Base-by-base conservation (phyloP, 83 land plant genomes). In the Isoetes engelmannii region DNA sequence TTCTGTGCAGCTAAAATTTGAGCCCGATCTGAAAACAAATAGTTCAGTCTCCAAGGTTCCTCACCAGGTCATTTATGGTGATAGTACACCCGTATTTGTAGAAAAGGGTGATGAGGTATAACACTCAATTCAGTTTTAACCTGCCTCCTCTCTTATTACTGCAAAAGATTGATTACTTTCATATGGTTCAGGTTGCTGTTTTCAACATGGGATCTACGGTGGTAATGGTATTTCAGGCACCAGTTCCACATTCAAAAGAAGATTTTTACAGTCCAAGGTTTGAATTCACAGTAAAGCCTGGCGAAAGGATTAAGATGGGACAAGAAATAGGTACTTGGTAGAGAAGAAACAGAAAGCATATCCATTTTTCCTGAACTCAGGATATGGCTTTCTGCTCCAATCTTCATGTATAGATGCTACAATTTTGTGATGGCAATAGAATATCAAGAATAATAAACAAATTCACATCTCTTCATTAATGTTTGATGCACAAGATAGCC, bases 181-280 rank as follows among this genome's bases (percentile, higher is more conserved):
- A 6, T 69, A 37, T 51, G 19, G 13, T 20, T 76, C 84, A 92
- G 97, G 67, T 94, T 45, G 99, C 90, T 6, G 83, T 80, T 21
- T 94, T 94, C 81, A 90, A 90, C 78, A 72, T 94, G 86, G 99
- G 99, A 42, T 94, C 99, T 10, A 94, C 99, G 1, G 99, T 94
- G n/a, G 90, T 94, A 44, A 89, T 94, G 28, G 86, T 94, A 21
- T 90, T 94, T 64, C 86, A 94, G 73, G 99, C 97, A 46, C 97
- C 97, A 12, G 69, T 63, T 6, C 70, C 80, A 43, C 42, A 28
- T 42, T 58, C 9, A 4, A 19, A 61, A 45, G 44, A 65, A n/a
- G 17, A 9, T 5, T 18, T 64, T 9, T 19, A 42, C n/a, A 58
- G 65, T 18, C 17, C 55, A 10, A 62, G 78, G 3, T 79, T 79